Evolutionary conservation across 139 green algal species (phyloP).

Genomic region (Yamagishiella unicocca): DNA sequence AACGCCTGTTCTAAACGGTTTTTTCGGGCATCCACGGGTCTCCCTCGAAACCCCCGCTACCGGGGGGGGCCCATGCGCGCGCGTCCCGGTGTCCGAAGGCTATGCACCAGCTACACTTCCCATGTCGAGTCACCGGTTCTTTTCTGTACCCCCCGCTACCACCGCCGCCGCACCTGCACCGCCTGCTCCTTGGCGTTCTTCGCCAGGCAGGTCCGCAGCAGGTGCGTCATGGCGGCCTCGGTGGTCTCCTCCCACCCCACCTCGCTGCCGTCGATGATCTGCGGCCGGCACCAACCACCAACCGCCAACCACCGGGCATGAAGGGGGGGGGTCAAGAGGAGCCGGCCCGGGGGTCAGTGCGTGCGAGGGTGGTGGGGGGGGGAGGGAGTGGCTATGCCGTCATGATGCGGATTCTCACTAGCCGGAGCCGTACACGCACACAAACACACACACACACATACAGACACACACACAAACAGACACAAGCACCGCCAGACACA

Average conservation of each 20-base stretch:
- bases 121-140: too few relatives aligned
- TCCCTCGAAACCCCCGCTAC: too few relatives aligned
- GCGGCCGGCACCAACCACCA: background rate
- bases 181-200: conserved; percentile 67
- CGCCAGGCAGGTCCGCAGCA: conserved; percentile 67
- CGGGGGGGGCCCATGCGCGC: too few relatives aligned
- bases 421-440: background rate
- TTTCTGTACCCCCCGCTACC: too few relatives aligned
- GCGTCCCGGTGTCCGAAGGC: too few relatives aligned
- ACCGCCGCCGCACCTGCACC: conserved; percentile 30
- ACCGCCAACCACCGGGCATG: background rate
- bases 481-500: background rate
- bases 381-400: background rate
- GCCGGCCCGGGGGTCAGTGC: too few relatives aligned
- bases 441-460: background rate
- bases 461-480: background rate
- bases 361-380: too few relatives aligned
- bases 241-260: conserved; percentile 71
- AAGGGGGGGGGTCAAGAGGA: background rate
- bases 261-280: conserved; percentile 47
- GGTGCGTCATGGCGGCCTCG: conserved; percentile 67
- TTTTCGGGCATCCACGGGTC: too few relatives aligned
- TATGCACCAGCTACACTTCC: too few relatives aligned
- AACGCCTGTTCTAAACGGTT: too few relatives aligned
- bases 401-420: background rate